A percentile compares a stretch with the other conserved stretches of the same genome.
Conservation (phyloP, 1,284 basidiomycete genomes). For the Chalciporus sp. region DNA sequence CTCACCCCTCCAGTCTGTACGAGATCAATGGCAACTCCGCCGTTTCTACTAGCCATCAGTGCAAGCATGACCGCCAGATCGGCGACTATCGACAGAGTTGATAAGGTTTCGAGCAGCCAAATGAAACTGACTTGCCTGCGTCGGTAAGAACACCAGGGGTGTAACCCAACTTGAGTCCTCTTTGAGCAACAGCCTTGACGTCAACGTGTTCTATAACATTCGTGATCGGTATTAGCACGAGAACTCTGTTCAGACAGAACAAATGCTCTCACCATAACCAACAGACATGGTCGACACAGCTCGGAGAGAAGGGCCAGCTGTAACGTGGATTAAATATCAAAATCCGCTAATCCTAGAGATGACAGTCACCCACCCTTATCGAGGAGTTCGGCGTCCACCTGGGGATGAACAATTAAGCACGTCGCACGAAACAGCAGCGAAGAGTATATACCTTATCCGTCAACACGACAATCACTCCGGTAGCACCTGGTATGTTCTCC, state of each 20-base stretch:
- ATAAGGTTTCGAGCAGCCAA: neutral
- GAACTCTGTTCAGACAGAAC: neutral
- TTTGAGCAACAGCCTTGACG: conserved; percentile 60
- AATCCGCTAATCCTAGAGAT: neutral
- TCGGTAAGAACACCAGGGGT: conserved; percentile 90
- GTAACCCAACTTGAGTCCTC: conserved; percentile 80
- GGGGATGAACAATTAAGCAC: neutral
- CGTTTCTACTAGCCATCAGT: conserved; percentile 87
- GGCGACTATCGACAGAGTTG: conserved; percentile 59
- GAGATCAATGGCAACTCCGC: conserved; percentile 61
- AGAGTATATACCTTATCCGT: conserved; percentile 61
- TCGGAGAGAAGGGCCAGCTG: conserved; percentile 73
- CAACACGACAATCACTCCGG: conserved; percentile 69
- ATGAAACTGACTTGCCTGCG: conserved; percentile 56
- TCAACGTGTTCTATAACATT: conserved; percentile 76
- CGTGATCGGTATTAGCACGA: neutral
- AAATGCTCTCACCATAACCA: conserved; percentile 67
- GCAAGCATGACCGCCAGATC: conserved; percentile 87
- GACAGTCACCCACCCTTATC: conserved; percentile 52
- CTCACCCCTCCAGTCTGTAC: conserved; percentile 70
- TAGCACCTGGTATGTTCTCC: conserved; percentile 66
- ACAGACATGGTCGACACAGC: conserved; percentile 91
- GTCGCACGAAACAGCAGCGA: neutral
- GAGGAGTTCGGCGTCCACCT: conserved; percentile 77
- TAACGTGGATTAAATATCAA: neutral